phyloP scores from a whole-genome alignment of 345 rosid genomes.

The Euphorbia tirucalli region DNA sequence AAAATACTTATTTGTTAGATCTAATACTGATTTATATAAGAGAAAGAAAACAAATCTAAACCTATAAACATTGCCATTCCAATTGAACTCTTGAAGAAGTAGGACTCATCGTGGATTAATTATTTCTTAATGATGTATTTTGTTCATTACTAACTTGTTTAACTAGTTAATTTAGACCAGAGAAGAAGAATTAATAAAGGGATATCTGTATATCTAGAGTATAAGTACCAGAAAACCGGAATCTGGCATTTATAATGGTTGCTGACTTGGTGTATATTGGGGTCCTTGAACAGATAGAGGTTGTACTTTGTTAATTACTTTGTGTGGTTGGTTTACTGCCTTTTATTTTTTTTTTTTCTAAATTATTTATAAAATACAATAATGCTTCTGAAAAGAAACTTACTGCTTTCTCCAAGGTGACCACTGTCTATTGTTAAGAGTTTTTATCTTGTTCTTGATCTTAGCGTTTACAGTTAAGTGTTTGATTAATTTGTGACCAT shows the following conservation, averaged over 20 bases:
- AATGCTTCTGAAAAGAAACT: slow-evolving; percentile 19
- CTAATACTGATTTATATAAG: background rate
- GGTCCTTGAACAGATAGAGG: slow-evolving; percentile 2
- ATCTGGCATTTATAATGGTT: background rate
- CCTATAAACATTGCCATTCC: background rate
- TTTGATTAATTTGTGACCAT: slow-evolving; percentile 10
- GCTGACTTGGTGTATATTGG: background rate
- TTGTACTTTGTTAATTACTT: slow-evolving; percentile 1
- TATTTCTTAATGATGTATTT: background rate
- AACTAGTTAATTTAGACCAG: background rate
- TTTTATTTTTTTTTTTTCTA: background rate
- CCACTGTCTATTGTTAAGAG: background rate
- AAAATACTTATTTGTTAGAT: background rate
- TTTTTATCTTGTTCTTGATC: slow-evolving; percentile 22
- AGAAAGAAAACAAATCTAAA: background rate
- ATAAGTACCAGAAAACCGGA: background rate
- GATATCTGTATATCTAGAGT: background rate
- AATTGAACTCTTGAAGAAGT: background rate
- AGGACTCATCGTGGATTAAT: background rate
- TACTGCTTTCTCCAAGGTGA: slow-evolving; percentile 23
- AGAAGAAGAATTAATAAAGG: background rate
- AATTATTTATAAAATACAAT: slow-evolving; percentile 2
- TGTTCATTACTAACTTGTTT: background rate
- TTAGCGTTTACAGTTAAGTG: slow-evolving; percentile 4
- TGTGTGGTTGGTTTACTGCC: background rate